phyloP scores from a whole-genome alignment of 768 basidiomycete genomes.

The Trametes cinnabarina region DNA sequence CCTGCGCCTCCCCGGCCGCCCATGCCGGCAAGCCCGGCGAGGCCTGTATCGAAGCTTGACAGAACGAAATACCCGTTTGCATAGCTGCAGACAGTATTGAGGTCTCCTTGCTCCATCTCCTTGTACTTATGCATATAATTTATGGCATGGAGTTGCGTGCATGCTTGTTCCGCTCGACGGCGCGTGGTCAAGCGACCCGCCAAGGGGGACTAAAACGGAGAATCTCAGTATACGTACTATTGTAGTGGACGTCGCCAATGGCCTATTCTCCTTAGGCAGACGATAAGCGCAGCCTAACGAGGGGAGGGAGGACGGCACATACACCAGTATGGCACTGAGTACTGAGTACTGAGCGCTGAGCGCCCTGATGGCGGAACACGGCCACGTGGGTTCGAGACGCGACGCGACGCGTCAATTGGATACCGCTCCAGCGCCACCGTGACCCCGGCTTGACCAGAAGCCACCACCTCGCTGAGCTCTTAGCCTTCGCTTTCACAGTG shows the following conservation, averaged over 20 bases:
- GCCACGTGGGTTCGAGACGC: conserved; percentile 13
- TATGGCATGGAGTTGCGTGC: not conserved
- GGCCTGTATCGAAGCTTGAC: conserved; percentile 28
- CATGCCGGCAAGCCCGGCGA: conserved; percentile 18
- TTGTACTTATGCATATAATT: not conserved
- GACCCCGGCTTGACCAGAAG: not conserved
- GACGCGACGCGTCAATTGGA: conserved; percentile 17
- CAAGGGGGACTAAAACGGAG: too few relatives aligned
- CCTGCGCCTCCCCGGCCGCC: conserved; percentile 26
- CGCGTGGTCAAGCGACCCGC: not conserved
- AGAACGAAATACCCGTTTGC: conserved; percentile 32
- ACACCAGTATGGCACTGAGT: too few relatives aligned
- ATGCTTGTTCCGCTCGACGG: not conserved
- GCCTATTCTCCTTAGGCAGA: too few relatives aligned
- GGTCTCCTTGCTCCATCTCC: too few relatives aligned
- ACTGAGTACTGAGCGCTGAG: too few relatives aligned
- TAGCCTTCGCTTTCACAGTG: not conserved
- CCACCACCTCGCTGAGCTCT: not conserved
- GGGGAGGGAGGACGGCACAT: too few relatives aligned
- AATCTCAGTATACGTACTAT: too few relatives aligned
- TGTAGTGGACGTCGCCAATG: not conserved
- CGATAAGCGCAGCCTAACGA: too few relatives aligned
- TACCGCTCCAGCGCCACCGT: not conserved
- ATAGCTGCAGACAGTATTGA: too few relatives aligned
- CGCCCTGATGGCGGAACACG: too few relatives aligned